Evolutionary conservation across 805 yeast species (phyloP).

Genomic region (Candida insectalens): DNA sequence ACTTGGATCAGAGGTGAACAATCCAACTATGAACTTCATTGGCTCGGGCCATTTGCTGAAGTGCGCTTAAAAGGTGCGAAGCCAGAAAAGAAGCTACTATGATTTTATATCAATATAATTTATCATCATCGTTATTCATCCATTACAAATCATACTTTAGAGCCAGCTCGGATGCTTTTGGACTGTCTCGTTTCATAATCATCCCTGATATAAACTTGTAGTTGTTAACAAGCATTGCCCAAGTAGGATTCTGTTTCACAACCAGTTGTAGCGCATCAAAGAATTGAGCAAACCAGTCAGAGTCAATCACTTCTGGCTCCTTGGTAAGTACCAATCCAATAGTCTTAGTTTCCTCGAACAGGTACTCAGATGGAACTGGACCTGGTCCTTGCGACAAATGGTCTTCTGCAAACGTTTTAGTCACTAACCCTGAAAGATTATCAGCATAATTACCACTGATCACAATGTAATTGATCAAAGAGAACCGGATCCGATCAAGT

Average conservation of each 20-base stretch:
- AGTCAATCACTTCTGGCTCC: constrained; percentile 1
- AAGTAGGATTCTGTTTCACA: constrained; percentile 4
- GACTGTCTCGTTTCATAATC: too few species aligned
- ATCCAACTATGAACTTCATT: constrained; percentile 43
- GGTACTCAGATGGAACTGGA: constrained; percentile 10
- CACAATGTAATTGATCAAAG: constrained; percentile 3
- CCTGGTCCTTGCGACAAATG: constrained; percentile 1
- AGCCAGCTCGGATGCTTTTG: too few species aligned
- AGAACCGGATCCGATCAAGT: constrained; percentile 4
- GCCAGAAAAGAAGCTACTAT: constrained; percentile 4
- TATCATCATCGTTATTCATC: too few species aligned
- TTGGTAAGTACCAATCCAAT: constrained; percentile 10
- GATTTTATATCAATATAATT: too few species aligned
- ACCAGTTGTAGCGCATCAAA: constrained; percentile 7
- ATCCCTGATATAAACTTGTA: constrained; percentile 11
- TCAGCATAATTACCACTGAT: neutral
- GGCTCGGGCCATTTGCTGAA: constrained; percentile 51
- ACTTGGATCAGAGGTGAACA: constrained; percentile 53
- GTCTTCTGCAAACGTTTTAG: neutral
- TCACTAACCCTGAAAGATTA: neutral
- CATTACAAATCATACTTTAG: too few species aligned
- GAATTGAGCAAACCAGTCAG: constrained; percentile 7
- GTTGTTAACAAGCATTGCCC: constrained; percentile 9
- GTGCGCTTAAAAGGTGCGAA: constrained; percentile 20
- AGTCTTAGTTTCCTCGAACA: constrained; percentile 11